These are phyloP conservation scores for Amanita rubescens DNA, from an alignment of 768 basidiomycete genomes.

Conservation along the genomic window DNA sequence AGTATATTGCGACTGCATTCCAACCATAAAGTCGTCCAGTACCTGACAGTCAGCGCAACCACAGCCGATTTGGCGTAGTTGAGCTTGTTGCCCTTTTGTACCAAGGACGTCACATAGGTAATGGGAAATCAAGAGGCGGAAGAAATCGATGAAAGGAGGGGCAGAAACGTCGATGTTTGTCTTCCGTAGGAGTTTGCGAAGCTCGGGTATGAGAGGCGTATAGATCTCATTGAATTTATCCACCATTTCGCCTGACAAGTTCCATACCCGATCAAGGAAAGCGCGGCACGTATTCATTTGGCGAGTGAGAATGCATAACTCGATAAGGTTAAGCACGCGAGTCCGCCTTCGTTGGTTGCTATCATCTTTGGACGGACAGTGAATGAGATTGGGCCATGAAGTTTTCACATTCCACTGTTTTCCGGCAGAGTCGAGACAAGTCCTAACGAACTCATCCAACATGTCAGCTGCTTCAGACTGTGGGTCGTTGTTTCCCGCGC, in stretches of 20 bases:
- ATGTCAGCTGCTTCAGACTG: background rate
- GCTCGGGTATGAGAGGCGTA: conserved; percentile 18
- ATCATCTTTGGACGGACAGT: too few relatives aligned
- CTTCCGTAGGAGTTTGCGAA: conserved; percentile 17
- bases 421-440: conserved; percentile 12
- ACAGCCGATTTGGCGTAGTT: too few relatives aligned
- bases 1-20: too few relatives aligned
- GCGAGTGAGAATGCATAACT: conserved; percentile 17
- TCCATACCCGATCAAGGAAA: conserved; percentile 19
- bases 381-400: too few relatives aligned
- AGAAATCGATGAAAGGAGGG: conserved; percentile 15
- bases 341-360: too few relatives aligned
- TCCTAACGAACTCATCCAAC: conserved; percentile 13
- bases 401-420: conserved; percentile 10
- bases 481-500: background rate
- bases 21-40: too few relatives aligned
- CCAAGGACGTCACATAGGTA: background rate
- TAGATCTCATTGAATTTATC: conserved; percentile 21
- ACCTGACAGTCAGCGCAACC: too few relatives aligned
- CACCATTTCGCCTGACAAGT: conserved; percentile 6
- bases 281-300: conserved; percentile 14
- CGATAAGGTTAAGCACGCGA: conserved; percentile 18
- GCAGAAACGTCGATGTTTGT: background rate
- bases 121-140: background rate
- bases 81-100: background rate